Evolutionary conservation across 306 rosid genomes (phyloP).

Genomic region (Gynostemma pentaphyllum): DNA sequence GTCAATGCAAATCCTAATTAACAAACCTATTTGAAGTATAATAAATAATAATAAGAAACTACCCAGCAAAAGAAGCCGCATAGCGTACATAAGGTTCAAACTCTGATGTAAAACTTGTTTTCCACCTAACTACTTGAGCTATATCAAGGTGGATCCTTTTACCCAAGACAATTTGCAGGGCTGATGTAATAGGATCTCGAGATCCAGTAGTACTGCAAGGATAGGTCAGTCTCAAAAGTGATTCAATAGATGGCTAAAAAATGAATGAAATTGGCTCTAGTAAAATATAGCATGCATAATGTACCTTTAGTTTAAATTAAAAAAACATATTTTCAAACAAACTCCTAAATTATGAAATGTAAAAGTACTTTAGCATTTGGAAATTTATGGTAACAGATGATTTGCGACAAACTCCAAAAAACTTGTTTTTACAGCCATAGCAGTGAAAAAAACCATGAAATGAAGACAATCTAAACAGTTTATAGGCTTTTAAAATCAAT

Average conservation of each 20-base stretch:
- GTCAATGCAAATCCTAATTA: not conserved
- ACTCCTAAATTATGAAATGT: no score
- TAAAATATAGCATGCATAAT: not conserved
- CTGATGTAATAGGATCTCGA: constrained; percentile 86
- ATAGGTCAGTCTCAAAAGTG: not conserved
- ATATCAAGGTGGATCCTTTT: constrained; percentile 73
- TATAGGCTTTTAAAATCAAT: not conserved
- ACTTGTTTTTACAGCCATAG: not conserved
- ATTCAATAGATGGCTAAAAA: not conserved
- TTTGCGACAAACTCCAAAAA: not conserved
- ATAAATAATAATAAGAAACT: constrained; percentile 18
- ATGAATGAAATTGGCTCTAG: not conserved
- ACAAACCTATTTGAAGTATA: not conserved
- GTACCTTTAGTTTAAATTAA: not conserved
- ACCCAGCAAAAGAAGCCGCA: constrained; percentile 98
- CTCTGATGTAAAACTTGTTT: constrained; percentile 48
- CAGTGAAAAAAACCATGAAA: not conserved
- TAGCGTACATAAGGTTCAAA: constrained; percentile 75
- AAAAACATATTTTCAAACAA: no score
- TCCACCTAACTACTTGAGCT: constrained; percentile 97
- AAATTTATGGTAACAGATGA: not conserved
- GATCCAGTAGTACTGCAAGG: constrained; percentile 77
- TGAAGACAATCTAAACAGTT: not conserved
- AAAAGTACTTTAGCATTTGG: no score
- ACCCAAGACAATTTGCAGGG: constrained; percentile 82